Evolutionary conservation across 2,329 filamentous ascomycete species (phyloP).

Genomic region (Colletotrichum echinochloae): DNA sequence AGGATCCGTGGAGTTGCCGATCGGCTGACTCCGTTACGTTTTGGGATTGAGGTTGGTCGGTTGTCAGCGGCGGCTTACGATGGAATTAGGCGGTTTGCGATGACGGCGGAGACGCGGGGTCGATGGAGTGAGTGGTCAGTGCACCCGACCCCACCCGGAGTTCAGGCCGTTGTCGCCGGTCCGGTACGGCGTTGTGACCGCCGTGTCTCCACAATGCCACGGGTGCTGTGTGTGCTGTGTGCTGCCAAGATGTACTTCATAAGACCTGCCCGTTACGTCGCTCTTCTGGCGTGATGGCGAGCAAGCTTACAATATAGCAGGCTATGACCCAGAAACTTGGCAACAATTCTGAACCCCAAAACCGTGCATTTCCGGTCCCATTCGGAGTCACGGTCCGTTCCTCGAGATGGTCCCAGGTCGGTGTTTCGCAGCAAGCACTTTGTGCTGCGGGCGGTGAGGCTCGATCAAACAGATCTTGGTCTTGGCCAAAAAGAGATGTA

Average conservation of each 20-base stretch:
- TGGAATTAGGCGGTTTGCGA: conserved; percentile 29
- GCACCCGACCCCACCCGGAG: conserved; percentile 3
- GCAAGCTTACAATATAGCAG: background rate
- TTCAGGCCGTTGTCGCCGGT: conserved; percentile 4
- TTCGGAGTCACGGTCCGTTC: background rate
- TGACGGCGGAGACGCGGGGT: conserved; percentile 22
- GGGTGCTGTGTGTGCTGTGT: background rate
- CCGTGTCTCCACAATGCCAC: background rate
- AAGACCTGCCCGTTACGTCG: no score
- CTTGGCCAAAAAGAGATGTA: no score
- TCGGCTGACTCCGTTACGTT: conserved; percentile 16
- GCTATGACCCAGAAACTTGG: background rate
- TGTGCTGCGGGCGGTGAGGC: no score
- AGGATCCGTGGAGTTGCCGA: conserved; percentile 22
- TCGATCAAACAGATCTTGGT: no score
- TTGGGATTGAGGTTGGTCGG: background rate
- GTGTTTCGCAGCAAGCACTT: background rate
- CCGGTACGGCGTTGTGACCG: background rate
- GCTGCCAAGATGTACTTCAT: background rate
- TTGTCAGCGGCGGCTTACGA: conserved; percentile 26
- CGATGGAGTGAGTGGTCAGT: conserved; percentile 21
- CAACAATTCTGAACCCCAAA: background rate
- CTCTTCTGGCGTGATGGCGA: background rate
- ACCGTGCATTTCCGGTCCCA: background rate
- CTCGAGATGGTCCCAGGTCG: background rate